Conservation (phyloP, 2,329 filamentous ascomycete species). For the Trichoderma guizhouense region DNA sequence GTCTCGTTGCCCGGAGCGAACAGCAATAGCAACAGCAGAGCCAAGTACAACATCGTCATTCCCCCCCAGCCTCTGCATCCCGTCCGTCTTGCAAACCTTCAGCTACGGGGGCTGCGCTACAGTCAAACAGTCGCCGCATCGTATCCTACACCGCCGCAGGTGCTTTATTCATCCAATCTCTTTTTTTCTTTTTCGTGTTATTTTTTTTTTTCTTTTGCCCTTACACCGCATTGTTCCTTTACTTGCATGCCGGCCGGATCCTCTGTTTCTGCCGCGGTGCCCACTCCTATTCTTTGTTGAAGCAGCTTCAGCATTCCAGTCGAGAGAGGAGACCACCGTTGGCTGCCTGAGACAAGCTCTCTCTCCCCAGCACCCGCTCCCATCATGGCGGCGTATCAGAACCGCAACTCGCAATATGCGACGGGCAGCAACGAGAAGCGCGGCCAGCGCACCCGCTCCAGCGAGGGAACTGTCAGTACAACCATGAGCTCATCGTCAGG, state of each 20-base stretch:
- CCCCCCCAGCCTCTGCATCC: slow-evolving; percentile 3
- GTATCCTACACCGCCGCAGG: slow-evolving; percentile 9
- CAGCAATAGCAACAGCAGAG: slow-evolving; percentile 15
- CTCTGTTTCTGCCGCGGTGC: slow-evolving; percentile 1
- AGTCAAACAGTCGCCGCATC: not conserved
- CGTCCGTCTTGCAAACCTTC: slow-evolving; percentile 4
- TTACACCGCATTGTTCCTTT: slow-evolving; percentile 17
- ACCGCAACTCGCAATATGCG: slow-evolving; percentile 53
- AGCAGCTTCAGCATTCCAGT: slow-evolving; percentile 21
- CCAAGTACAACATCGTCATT: slow-evolving; percentile 17
- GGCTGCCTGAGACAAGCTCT: slow-evolving; percentile 7
- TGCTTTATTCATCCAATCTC: not conserved
- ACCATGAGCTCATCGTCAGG: slow-evolving; percentile 72
- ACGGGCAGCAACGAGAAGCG: slow-evolving; percentile 39
- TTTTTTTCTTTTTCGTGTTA: not conserved
- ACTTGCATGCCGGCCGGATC: not conserved
- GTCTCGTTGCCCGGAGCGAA: slow-evolving; percentile 21
- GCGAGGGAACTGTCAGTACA: slow-evolving; percentile 87
- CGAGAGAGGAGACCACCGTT: not conserved
- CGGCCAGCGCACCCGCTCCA: slow-evolving; percentile 62
- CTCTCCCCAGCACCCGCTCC: not conserved
- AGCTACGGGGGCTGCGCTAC: slow-evolving; percentile 6
- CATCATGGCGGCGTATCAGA: slow-evolving; percentile 52
- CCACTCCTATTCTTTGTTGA: slow-evolving; percentile 16
- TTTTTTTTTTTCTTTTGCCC: not conserved